Evolutionary conservation across 2,329 filamentous ascomycete genomes (phyloP).

Genomic region (Exophiala calicioides): DNA sequence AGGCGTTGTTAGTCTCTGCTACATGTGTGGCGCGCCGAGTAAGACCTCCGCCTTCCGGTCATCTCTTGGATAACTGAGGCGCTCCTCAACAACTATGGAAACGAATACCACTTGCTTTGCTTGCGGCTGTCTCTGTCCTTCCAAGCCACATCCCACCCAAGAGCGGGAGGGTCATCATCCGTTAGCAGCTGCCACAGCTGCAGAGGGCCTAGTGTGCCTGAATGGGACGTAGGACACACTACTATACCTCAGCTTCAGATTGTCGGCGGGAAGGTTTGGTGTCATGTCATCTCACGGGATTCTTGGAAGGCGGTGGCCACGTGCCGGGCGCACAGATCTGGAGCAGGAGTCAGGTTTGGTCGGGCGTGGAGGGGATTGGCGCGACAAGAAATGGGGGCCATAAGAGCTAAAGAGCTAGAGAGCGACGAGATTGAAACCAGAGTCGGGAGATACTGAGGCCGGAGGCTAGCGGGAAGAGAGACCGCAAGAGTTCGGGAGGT

Average conservation of each 20-base stretch:
- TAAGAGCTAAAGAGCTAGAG: not conserved
- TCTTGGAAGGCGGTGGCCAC: conserved; percentile 9
- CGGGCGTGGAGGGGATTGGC: not conserved
- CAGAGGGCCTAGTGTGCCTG: conserved; percentile 5
- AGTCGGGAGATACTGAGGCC: conserved; percentile 1
- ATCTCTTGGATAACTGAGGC: conserved; percentile 10
- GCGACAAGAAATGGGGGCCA: conserved; percentile 1
- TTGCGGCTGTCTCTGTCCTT: conserved; percentile 12
- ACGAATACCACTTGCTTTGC: conserved; percentile 9
- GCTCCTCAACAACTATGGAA: conserved; percentile 9
- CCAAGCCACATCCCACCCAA: conserved; percentile 13
- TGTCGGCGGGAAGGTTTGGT: conserved; percentile 6
- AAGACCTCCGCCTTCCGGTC: conserved; percentile 8
- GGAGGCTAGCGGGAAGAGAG: not conserved
- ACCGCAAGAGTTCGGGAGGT: conserved; percentile 7
- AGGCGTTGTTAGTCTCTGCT: conserved; percentile 19
- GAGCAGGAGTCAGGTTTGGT: conserved; percentile 5
- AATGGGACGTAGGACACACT: not conserved
- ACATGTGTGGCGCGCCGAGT: conserved; percentile 16
- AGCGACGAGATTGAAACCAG: conserved; percentile 1
- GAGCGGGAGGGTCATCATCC: conserved; percentile 20
- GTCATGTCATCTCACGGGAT: conserved; percentile 11
- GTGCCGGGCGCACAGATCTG: conserved; percentile 17
- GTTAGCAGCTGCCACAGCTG: conserved; percentile 7
- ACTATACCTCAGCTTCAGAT: conserved; percentile 16